Base-by-base conservation (phyloP, 805 yeast species). In the Candida endomychidarum region DNA sequence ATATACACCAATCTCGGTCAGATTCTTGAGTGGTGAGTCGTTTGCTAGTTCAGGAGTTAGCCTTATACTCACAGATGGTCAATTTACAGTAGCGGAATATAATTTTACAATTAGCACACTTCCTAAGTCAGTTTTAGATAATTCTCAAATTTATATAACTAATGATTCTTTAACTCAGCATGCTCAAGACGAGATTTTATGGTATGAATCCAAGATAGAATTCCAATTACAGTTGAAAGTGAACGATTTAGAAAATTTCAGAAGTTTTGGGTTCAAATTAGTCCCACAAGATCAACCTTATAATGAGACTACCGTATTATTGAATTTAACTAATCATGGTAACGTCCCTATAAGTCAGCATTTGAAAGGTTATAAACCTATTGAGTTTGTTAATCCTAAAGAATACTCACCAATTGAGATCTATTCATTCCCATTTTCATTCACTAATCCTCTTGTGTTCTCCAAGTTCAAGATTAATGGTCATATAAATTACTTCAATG, bases 391-490 rank as follows among this genome's bases (percentile, higher is more conserved):
- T 2, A 34, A 22, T 15, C 33, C 43, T 2, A 14, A 33, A 2
- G 17, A 32, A 2, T 21, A 37, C 19, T 12, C 9, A 3, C 38
- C 40, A 3, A 47, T 59, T 5, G 44, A 41, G 3, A 49, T 58
- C 11, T 29, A 38, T 5, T 46, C 57, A 3, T 53, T 34, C 35
- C 69, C 69, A 1, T 63, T 62, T 43, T 61, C 50, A 34, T 53
- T 61, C 34, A 61, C 64, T 1, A 61, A 62, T 40, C 57, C 65
- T 6, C 34, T 62, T 3, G 45, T 62, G 8, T 62, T 63, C 40
- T 40, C 57, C 8, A 49, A 51, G 19, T 61, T 60, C 39, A 26
- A 30, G 2, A 50, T 58, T 8, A 31, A 42, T 3, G 66, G 67
- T 2, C 33, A 45, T 2, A 38, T 67, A 8, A 63, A 58, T 34